Percentiles rank a stretch among this genome's conserved stretches.
These are phyloP conservation scores for Linum usitatissimum DNA, from an alignment of 345 rosid genomes.

Conservation along the genomic window DNA sequence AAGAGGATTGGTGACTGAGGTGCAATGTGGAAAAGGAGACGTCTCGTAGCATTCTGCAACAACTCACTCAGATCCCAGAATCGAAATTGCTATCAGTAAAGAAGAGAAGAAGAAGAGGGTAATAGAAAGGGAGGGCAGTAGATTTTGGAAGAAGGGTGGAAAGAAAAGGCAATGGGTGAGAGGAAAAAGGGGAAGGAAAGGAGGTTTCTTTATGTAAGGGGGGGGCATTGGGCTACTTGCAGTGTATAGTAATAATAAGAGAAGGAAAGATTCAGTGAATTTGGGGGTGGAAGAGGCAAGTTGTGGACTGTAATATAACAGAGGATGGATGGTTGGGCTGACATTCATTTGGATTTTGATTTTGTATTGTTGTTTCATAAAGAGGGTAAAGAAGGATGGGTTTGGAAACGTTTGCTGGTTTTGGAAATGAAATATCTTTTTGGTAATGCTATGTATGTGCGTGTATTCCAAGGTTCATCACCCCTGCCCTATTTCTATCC, in stretches of 20 bases:
- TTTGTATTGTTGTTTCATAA: background rate
- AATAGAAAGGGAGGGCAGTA: background rate
- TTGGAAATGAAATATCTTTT: conserved; percentile 14
- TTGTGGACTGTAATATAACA: background rate
- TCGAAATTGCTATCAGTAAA: too few relatives aligned
- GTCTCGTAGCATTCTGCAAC: too few relatives aligned
- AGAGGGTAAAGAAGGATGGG: background rate
- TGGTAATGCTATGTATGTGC: background rate
- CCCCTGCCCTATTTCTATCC: too few relatives aligned
- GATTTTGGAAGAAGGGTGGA: background rate
- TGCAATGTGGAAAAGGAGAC: background rate
- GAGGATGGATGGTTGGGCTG: conserved; percentile 11
- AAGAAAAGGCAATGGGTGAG: background rate
- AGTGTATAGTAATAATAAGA: background rate
- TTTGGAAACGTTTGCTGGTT: conserved; percentile 17
- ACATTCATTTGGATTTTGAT: background rate
- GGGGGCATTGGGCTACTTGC: background rate
- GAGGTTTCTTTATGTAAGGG: background rate
- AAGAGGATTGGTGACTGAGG: background rate
- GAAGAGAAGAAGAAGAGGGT: too few relatives aligned
- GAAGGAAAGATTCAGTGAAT: background rate
- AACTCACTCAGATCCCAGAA: background rate
- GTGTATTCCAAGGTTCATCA: conserved; percentile 27
- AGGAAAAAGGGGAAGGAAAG: too few relatives aligned
- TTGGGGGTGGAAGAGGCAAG: conserved; percentile 2